Evolutionary conservation across 345 rosid species (phyloP).

Genomic region (Ceriops decandra): DNA sequence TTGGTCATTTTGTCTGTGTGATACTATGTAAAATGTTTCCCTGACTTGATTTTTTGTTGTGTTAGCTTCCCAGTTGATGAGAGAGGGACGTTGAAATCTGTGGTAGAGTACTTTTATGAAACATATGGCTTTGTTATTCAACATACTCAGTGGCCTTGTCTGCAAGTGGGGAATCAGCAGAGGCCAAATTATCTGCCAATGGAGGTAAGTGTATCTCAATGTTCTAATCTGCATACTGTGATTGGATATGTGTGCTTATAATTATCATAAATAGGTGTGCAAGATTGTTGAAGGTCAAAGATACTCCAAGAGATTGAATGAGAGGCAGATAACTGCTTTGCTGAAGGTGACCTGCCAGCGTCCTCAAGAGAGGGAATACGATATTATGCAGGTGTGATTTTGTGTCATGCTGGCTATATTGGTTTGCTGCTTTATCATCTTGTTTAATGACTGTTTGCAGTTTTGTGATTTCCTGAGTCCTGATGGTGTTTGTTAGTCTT

Average conservation of each 20-base stretch:
- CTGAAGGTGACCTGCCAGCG: conserved; percentile 93
- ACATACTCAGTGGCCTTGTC: conserved; percentile 79
- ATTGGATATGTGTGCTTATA: conserved; percentile 1
- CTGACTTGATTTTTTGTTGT: conserved; percentile 15
- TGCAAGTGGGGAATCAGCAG: conserved; percentile 90
- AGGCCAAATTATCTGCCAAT: conserved; percentile 90
- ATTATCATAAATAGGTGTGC: conserved; percentile 56
- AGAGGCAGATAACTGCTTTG: conserved; percentile 88
- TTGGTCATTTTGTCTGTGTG: too few species aligned
- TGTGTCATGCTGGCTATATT: background rate
- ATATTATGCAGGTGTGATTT: conserved; percentile 58
- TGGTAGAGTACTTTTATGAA: conserved; percentile 75
- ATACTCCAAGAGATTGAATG: conserved; percentile 89
- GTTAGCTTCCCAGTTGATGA: conserved; percentile 84
- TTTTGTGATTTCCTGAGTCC: too few species aligned
- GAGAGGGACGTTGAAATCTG: conserved; percentile 81
- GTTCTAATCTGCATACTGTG: background rate
- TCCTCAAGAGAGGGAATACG: conserved; percentile 74
- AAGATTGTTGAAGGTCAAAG: conserved; percentile 97
- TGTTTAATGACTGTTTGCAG: too few species aligned
- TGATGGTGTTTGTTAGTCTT: too few species aligned
- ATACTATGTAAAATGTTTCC: background rate
- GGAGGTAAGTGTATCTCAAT: conserved; percentile 52
- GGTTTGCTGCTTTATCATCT: too few species aligned
- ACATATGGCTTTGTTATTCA: conserved; percentile 73